phyloP scores from a whole-genome alignment of 306 rosid species.

The Lathyrus oleraceus region DNA sequence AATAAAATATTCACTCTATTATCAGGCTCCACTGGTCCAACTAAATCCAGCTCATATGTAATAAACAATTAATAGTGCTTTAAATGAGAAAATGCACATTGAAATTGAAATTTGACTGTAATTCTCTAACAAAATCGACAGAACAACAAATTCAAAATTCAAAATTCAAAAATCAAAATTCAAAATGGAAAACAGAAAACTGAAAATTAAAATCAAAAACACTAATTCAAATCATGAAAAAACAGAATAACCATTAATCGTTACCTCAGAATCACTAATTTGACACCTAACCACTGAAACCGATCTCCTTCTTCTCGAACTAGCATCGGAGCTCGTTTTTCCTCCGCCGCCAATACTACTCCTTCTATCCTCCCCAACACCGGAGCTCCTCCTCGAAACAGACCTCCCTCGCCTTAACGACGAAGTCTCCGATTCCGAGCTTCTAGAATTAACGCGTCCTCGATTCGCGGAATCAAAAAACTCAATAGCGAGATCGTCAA shows the following conservation, averaged over 20 bases:
- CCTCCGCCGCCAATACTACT: slow-evolving; percentile 47
- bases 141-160: neutral
- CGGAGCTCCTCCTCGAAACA: slow-evolving; percentile 68
- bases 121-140: neutral
- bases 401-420: slow-evolving; percentile 91
- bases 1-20: neutral
- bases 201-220: neutral
- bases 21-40: neutral
- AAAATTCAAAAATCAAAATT: neutral
- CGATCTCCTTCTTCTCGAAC: slow-evolving; percentile 72
- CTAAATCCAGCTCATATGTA: neutral
- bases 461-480: slow-evolving; percentile 77
- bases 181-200: neutral
- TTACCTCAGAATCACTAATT: slow-evolving; percentile 95
- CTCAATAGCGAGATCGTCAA: slow-evolving; percentile 84
- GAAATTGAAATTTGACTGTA: slow-evolving; percentile 6
- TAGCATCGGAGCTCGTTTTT: slow-evolving; percentile 54
- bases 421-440: slow-evolving; percentile 45
- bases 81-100: slow-evolving; percentile 2
- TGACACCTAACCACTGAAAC: slow-evolving; percentile 83
- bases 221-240: neutral
- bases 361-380: slow-evolving; percentile 47
- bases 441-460: slow-evolving; percentile 50
- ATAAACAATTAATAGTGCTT: neutral
- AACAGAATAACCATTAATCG: neutral